Conservation (phyloP, 306 rosid genomes). For the Prunus mume region DNA sequence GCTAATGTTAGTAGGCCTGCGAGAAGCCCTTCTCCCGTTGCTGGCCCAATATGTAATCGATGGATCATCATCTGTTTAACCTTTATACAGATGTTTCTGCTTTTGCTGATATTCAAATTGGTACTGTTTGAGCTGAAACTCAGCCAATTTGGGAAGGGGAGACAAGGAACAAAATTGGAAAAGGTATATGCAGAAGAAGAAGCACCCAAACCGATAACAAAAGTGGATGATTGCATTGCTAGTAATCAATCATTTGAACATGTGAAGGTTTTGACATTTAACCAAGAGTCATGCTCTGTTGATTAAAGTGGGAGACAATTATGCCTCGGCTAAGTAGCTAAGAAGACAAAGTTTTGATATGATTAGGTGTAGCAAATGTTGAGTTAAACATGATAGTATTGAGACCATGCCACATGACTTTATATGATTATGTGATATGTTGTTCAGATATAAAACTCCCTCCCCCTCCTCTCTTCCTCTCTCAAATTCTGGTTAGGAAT, state of each 20-base stretch:
- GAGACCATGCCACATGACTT: slow-evolving; percentile 30
- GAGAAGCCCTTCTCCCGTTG: neutral
- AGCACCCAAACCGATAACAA: neutral
- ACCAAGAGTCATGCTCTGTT: neutral
- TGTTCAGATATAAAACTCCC: neutral
- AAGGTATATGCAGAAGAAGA: neutral
- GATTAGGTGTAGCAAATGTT: slow-evolving; percentile 23
- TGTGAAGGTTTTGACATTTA: slow-evolving; percentile 27
- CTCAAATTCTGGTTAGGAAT: neutral
- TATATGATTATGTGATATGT: slow-evolving; percentile 32
- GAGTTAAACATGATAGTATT: slow-evolving; percentile 18
- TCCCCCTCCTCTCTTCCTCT: neutral
- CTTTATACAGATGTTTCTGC: neutral
- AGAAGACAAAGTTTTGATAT: slow-evolving; percentile 11
- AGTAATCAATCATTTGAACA: slow-evolving; percentile 27
- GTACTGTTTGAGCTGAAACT: neutral
- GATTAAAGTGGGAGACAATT: slow-evolving; percentile 16
- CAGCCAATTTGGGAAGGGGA: neutral
- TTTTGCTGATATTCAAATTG: neutral
- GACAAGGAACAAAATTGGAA: neutral
- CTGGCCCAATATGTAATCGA: neutral
- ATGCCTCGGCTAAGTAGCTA: slow-evolving; percentile 12
- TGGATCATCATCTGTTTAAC: neutral
- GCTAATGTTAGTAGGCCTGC: neutral
- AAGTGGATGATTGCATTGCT: neutral